Percentiles rank a stretch among this genome's conserved stretches.
Evolutionary conservation across 1,139 yeast genomes (phyloP).

Genomic region (Candida sanyaensis): DNA sequence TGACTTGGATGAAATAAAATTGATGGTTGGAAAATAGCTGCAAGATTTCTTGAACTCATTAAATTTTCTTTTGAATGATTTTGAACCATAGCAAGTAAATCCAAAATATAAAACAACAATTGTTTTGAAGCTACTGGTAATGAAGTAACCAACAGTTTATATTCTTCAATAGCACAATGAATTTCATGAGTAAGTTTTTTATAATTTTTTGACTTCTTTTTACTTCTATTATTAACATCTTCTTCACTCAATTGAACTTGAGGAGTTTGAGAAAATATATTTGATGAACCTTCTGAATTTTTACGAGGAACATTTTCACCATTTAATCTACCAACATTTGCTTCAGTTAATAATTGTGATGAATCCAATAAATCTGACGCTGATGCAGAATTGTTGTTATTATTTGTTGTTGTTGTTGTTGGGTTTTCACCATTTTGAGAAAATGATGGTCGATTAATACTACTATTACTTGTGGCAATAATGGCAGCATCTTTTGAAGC

Average conservation of each 20-base stretch:
- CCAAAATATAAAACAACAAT: slow-evolving; percentile 83
- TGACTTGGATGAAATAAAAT: slow-evolving; percentile 89
- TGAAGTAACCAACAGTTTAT: slow-evolving; percentile 64
- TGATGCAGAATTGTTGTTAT: not conserved
- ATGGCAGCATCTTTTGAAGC: not conserved
- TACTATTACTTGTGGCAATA: slow-evolving; percentile 2
- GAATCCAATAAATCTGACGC: slow-evolving; percentile 18
- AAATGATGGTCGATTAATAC: not conserved
- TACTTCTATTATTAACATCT: slow-evolving; percentile 5
- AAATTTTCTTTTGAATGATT: slow-evolving; percentile 74
- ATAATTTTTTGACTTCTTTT: slow-evolving; percentile 35
- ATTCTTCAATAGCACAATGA: slow-evolving; percentile 67
- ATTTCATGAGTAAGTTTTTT: slow-evolving; percentile 58
- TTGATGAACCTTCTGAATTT: slow-evolving; percentile 5
- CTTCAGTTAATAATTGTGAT: slow-evolving; percentile 33
- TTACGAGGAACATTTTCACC: slow-evolving; percentile 3
- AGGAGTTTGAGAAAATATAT: slow-evolving; percentile 3
- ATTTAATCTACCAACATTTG: slow-evolving; percentile 30
- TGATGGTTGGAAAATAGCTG: slow-evolving; percentile 96
- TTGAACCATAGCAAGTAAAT: slow-evolving; percentile 83
- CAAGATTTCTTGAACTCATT: slow-evolving; percentile 91
- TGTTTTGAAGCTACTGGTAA: slow-evolving; percentile 77
- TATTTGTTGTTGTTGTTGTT: not conserved
- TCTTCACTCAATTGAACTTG: slow-evolving; percentile 9
- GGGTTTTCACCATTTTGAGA: not conserved